These are phyloP conservation scores for Penicillium decumbens DNA, from an alignment of 2,329 filamentous ascomycete genomes.

Conservation along the genomic window DNA sequence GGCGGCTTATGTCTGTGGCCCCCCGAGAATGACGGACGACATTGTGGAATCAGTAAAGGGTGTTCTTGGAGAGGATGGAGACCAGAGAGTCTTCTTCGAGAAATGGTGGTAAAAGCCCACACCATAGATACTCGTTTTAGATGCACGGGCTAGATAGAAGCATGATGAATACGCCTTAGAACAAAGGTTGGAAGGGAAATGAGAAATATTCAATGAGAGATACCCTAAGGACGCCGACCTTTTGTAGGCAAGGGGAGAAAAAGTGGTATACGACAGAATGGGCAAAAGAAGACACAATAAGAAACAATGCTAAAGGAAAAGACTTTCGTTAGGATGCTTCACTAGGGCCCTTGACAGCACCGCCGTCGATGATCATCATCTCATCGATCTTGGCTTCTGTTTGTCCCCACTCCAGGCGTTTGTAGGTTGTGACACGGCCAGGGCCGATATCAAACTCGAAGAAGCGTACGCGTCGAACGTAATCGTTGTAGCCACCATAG, in stretches of 20 bases:
- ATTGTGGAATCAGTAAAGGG: constrained; percentile 47
- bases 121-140: neutral
- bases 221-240: constrained; percentile 18
- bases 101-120: constrained; percentile 56
- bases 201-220: constrained; percentile 16
- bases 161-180: neutral
- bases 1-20: constrained; percentile 64
- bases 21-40: constrained; percentile 64
- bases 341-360: constrained; percentile 44
- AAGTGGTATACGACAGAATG: constrained; percentile 14
- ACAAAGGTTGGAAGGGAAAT: constrained; percentile 5
- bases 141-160: neutral
- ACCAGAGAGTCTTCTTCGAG: constrained; percentile 53
- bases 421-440: constrained; percentile 85
- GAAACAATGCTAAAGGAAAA: neutral
- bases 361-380: constrained; percentile 58
- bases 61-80: constrained; percentile 41
- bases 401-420: constrained; percentile 69
- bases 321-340: constrained; percentile 7
- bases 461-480: constrained; percentile 74
- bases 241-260: constrained; percentile 17
- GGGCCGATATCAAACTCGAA: constrained; percentile 93
- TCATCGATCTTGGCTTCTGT: constrained; percentile 53
- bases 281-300: constrained; percentile 5
- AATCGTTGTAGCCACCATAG: constrained; percentile 86